Base-by-base conservation (phyloP, 1,284 basidiomycete species). In the Pterulicium gracile region DNA sequence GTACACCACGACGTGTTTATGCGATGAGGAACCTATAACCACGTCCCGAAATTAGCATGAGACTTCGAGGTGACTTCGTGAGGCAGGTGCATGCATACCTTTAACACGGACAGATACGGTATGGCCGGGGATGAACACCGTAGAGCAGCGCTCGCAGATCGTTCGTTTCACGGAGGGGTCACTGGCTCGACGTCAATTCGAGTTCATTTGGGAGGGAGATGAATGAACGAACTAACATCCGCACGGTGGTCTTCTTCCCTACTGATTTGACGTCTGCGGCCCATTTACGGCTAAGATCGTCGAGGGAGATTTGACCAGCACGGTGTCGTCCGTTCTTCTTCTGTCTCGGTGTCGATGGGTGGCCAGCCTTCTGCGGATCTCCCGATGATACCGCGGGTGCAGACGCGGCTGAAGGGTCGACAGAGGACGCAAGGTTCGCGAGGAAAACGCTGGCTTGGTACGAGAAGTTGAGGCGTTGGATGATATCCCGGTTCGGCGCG, bases 101-200 rank as follows among this genome's bases (percentile, higher is more conserved):
- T 77, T 76, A 3, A 85, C 61, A 4, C 86, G 75, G 10, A 87
- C 72, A 3, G 66, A 67, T 0, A 75, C 72, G 0, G 82, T 81
- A 2, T 72, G 52, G 5, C 88, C 88, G 1, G 85, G 81, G 1
- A 88, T 56, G 3, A 90, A 67, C 1, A 83, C 67, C 0, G 67
- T 61, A 47, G 74, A 70, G 56, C 88, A 91, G 1, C 67, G 66
- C 56, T 73, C 77, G 63, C 88, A 91, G 10, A 89, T 55, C 0
- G 79, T 78, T 13, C 88, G 79, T 59, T 91, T 91, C 17, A 90
- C 69, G 2, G 71, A 67, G 0, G 88, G 88, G 58, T 90, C 88
- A 56, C 88, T 90, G 48, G n/a, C n/a, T n/a, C n/a, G n/a, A n/a
- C n/a, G n/a, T n/a, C n/a, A n/a, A n/a, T n/a, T n/a, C n/a, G n/a